These are phyloP conservation scores for Iris pallida DNA, from an alignment of 116 monocot species.

Conservation along the genomic window DNA sequence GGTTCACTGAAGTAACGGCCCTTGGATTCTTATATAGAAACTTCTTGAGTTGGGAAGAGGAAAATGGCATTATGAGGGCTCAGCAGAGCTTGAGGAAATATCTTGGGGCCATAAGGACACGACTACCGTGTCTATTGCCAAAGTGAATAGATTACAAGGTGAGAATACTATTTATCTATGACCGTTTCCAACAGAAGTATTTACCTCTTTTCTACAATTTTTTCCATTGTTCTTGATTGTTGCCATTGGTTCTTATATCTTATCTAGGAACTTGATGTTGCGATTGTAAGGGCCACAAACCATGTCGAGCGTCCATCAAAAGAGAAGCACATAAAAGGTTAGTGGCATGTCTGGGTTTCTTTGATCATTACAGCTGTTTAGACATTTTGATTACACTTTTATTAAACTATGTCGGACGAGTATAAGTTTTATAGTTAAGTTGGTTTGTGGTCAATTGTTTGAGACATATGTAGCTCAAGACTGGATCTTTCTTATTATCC, in stretches of 20 bases:
- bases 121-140: constrained; percentile 84
- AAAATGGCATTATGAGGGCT: constrained; percentile 70
- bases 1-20: too few relatives aligned
- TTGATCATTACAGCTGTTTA: too few relatives aligned
- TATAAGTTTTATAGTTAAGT: too few relatives aligned
- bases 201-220: constrained; percentile 1
- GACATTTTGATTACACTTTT: too few relatives aligned
- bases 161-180: not conserved
- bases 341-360: not conserved
- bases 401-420: too few relatives aligned
- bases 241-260: constrained; percentile 3
- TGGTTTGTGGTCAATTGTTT: too few relatives aligned
- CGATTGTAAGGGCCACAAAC: constrained; percentile 90
- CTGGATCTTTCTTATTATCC: too few relatives aligned
- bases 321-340: constrained; percentile 79
- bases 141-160: constrained; percentile 99
- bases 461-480: too few relatives aligned
- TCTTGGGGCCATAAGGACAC: constrained; percentile 91
- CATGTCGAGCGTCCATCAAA: constrained; percentile 85
- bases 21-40: too few relatives aligned
- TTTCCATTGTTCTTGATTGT: constrained; percentile 4
- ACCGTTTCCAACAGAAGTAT: not conserved
- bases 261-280: constrained; percentile 83
- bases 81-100: constrained; percentile 82
- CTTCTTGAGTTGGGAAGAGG: not conserved